Conservation (phyloP, 2,329 filamentous ascomycete species). For the Zasmidium cellare region DNA sequence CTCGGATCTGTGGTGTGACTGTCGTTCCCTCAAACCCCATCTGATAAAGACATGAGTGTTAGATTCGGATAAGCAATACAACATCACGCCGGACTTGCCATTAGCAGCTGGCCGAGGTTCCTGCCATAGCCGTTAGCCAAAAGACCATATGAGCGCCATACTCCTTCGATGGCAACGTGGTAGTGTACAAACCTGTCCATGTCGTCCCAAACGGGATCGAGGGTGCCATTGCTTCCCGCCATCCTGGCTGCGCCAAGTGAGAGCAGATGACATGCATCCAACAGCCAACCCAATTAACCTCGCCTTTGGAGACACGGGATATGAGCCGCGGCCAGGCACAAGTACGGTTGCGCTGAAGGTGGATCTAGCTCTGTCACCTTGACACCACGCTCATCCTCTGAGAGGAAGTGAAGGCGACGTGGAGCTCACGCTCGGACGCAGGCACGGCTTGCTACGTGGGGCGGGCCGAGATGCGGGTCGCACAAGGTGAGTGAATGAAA, state of each 20-base stretch:
- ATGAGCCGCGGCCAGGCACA: constrained; percentile 1
- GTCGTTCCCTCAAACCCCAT: constrained; percentile 86
- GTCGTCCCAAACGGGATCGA: constrained; percentile 65
- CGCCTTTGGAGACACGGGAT: neutral
- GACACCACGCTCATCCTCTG: constrained; percentile 7
- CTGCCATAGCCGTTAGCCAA: constrained; percentile 42
- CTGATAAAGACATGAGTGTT: constrained; percentile 19
- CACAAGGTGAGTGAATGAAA: neutral
- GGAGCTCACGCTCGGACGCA: neutral
- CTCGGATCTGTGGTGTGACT: constrained; percentile 78
- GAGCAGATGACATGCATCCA: constrained; percentile 1
- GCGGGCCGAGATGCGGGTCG: neutral
- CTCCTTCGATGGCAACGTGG: constrained; percentile 3
- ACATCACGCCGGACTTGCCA: constrained; percentile 24
- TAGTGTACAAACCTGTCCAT: constrained; percentile 65
- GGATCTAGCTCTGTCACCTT: constrained; percentile 12
- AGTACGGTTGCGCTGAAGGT: constrained; percentile 12
- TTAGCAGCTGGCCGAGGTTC: constrained; percentile 46
- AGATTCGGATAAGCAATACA: constrained; percentile 18
- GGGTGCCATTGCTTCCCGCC: constrained; percentile 43
- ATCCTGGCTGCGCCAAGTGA: constrained; percentile 33
- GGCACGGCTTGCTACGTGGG: neutral
- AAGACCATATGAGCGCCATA: neutral
- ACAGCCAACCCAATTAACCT: neutral
- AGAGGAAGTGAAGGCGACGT: neutral